phyloP scores from a whole-genome alignment of 2,329 filamentous ascomycete genomes.

The Colletotrichum sp. region DNA sequence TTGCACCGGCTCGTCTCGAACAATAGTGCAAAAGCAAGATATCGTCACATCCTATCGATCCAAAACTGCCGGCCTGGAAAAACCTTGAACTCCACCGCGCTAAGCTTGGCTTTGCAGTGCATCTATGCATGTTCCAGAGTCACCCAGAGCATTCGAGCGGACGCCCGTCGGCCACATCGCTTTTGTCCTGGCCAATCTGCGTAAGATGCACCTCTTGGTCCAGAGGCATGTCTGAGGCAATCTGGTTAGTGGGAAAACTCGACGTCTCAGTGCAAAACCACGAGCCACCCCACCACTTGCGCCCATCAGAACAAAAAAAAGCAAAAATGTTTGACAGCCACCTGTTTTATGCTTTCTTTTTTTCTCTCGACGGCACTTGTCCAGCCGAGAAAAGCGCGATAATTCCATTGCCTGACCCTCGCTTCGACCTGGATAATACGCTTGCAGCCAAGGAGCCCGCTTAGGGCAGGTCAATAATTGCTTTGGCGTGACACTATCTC shows the following conservation, averaged over 20 bases:
- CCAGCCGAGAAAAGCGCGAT: background rate
- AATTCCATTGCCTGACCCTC: background rate
- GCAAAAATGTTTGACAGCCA: background rate
- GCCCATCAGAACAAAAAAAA: background rate
- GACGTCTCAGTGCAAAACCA: constrained; percentile 17
- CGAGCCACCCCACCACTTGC: background rate
- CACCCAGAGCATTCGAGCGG: background rate
- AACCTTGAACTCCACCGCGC: constrained; percentile 15
- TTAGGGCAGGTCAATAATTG: background rate
- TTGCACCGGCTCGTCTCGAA: constrained; percentile 16
- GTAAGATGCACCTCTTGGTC: background rate
- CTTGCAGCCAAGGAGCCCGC: background rate
- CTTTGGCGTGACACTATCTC: background rate
- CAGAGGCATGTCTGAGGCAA: constrained; percentile 10
- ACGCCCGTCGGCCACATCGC: background rate
- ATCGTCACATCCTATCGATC: constrained; percentile 24
- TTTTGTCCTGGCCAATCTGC: background rate
- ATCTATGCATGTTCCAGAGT: constrained; percentile 15
- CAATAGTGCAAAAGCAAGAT: constrained; percentile 21
- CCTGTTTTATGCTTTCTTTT: constrained; percentile 1
- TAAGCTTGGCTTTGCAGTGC: constrained; percentile 8
- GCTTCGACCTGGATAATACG: background rate
- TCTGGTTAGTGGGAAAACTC: constrained; percentile 20
- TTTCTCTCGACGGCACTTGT: background rate
- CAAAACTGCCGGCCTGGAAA: constrained; percentile 17